phyloP scores from a whole-genome alignment of 2,329 filamentous ascomycete species.

The Aquanectria penicillioides region DNA sequence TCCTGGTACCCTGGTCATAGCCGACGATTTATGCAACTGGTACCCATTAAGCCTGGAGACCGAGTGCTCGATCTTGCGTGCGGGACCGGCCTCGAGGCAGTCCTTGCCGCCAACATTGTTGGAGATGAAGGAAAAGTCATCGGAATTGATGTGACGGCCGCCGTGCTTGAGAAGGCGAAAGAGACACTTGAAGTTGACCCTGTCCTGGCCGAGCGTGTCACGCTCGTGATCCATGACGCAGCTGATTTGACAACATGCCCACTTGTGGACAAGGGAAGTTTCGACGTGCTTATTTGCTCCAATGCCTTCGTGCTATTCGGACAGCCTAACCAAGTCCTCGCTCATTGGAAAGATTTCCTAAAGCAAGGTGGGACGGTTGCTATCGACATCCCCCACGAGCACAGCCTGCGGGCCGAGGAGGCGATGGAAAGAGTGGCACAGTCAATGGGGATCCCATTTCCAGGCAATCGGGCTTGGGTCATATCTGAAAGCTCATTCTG shows the following conservation, averaged over 20 bases:
- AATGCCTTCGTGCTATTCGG: slow-evolving; percentile 47
- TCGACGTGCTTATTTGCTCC: slow-evolving; percentile 47
- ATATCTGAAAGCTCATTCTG: slow-evolving; percentile 41
- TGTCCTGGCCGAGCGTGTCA: slow-evolving; percentile 30
- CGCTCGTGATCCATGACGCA: slow-evolving; percentile 42
- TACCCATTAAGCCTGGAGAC: slow-evolving; percentile 37
- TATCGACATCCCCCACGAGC: slow-evolving; percentile 48
- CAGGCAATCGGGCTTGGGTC: slow-evolving; percentile 44
- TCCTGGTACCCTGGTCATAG: slow-evolving; percentile 48
- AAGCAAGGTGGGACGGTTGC: slow-evolving; percentile 40
- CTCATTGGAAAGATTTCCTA: slow-evolving; percentile 44
- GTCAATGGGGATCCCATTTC: slow-evolving; percentile 38
- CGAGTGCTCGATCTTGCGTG: slow-evolving; percentile 46
- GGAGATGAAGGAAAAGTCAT: slow-evolving; percentile 41
- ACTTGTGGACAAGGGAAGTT: slow-evolving; percentile 34
- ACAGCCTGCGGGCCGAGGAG: slow-evolving; percentile 37
- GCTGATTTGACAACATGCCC: slow-evolving; percentile 36
- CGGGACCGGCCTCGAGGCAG: slow-evolving; percentile 47
- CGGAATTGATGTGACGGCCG: slow-evolving; percentile 45
- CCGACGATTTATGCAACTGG: slow-evolving; percentile 42
- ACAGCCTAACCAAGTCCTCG: slow-evolving; percentile 38
- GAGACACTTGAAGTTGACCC: slow-evolving; percentile 32
- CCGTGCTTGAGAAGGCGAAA: slow-evolving; percentile 45
- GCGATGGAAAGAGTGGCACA: slow-evolving; percentile 42
- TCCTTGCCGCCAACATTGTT: slow-evolving; percentile 41